A percentile compares a stretch with the other conserved stretches of the same genome.
These are phyloP conservation scores for Nephelium lappaceum DNA, from an alignment of 345 rosid species.

Conservation along the genomic window DNA sequence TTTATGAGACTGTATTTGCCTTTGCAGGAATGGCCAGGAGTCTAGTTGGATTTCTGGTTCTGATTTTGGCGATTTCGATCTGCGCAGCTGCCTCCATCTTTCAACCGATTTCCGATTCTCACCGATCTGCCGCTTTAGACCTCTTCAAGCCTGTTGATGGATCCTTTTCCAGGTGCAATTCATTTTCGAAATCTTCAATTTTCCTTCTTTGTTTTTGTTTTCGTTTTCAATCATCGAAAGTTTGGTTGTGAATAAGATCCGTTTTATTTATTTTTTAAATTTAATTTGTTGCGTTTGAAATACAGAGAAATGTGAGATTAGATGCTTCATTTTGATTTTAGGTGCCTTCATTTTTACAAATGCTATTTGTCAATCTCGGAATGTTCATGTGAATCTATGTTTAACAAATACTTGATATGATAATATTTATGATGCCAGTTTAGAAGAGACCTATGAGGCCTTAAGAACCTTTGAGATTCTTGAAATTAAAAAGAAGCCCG, in stretches of 20 bases:
- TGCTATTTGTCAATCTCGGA: too few relatives aligned
- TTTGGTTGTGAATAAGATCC: neutral
- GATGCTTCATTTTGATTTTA: neutral
- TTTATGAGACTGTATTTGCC: neutral
- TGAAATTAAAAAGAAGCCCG: constrained; percentile 58
- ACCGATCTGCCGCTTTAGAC: constrained; percentile 91
- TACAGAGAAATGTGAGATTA: neutral
- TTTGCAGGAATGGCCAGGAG: constrained; percentile 57
- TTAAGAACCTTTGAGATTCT: constrained; percentile 78
- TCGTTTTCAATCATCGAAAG: neutral
- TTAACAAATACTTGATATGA: constrained; percentile 8
- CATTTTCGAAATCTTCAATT: neutral
- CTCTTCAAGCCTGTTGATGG: constrained; percentile 62
- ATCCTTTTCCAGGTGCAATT: constrained; percentile 70
- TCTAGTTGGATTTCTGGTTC: constrained; percentile 41
- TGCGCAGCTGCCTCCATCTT: constrained; percentile 56
- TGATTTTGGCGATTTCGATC: constrained; percentile 49
- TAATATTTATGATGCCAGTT: constrained; percentile 37
- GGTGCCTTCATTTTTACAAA: neutral
- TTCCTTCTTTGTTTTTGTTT: neutral
- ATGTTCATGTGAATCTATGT: neutral
- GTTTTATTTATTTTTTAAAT: neutral
- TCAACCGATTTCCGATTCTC: constrained; percentile 85
- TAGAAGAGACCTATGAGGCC: constrained; percentile 81
- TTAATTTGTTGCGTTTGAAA: neutral